Base-by-base conservation (phyloP, 805 yeast species). In the Lachancea kluyveri region DNA sequence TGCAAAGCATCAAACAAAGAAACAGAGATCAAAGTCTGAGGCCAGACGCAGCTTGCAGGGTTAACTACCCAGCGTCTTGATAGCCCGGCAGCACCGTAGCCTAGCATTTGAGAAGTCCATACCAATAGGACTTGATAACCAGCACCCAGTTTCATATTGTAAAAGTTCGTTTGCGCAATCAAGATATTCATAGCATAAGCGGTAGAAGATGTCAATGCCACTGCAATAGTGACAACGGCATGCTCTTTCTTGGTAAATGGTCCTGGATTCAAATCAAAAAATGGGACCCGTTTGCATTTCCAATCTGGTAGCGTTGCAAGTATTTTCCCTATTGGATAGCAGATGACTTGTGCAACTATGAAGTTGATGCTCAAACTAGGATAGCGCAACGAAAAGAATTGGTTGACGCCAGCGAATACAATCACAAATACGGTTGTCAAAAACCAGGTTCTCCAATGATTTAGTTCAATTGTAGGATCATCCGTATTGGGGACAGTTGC, bases 61-160 rank as follows among this genome's bases (percentile, higher is more conserved):
- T 72, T 69, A 22, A 78, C 77, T 33, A 77, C 65, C 36, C 74
- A 64, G 48, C 71, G 65, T 51, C 79, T 65, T 20, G 73, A 61
- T 30, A 78, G 33, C 11, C 85, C 85, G 30, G 81, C 82, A 23
- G 74, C 60, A 28, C 81, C 80, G 45, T 76, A 76, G 16, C 85
- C 85, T 40, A 78, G 59, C 53, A 70, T 67, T 52, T 79, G 84
- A 23, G 81, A 70, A 13, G 79, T 66, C 50, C 73, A 59, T 23
- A 68, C 67, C 23, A 74, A 57, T 35, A 73, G 48, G 17, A 76
- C 50, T 39, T 69, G 71, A 42, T 68, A 74, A 21, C 75, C 72
- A 5, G 37, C 43, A 22, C 71, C 73, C 31, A 64, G 65, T 37
- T 64, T 61, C 40, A 59, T 56, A 20, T 54, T 42, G 46, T 71